These are phyloP conservation scores for Xylaria intraflava DNA, from an alignment of 495 filamentous ascomycete species.

Conservation along the genomic window DNA sequence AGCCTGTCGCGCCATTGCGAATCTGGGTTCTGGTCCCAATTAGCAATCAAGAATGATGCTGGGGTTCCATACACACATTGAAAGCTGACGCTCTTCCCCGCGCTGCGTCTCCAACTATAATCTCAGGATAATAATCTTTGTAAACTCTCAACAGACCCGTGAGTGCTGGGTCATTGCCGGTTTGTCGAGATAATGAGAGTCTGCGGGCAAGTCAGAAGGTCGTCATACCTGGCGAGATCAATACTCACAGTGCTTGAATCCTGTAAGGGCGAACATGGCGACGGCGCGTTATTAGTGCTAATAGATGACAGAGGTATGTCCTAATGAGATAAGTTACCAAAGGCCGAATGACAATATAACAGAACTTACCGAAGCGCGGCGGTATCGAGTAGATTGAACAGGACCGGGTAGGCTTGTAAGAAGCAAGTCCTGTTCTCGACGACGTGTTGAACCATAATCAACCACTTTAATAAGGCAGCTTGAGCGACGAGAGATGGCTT, in stretches of 20 bases:
- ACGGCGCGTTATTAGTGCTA: constrained; percentile 75
- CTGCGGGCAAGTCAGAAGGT: constrained; percentile 33
- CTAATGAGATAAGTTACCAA: constrained; percentile 24
- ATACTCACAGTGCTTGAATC: constrained; percentile 71
- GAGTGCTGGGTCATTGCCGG: constrained; percentile 67
- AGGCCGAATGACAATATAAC: background rate
- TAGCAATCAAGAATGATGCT: background rate
- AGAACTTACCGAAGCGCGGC: constrained; percentile 56
- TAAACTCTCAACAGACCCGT: constrained; percentile 73
- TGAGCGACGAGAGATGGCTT: constrained; percentile 70
- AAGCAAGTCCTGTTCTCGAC: constrained; percentile 60
- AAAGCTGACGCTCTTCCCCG: constrained; percentile 50
- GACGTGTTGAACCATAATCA: constrained; percentile 69
- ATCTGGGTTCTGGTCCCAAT: constrained; percentile 55
- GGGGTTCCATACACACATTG: constrained; percentile 33
- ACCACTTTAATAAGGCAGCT: constrained; percentile 67
- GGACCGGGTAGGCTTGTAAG: constrained; percentile 63
- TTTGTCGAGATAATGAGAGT: constrained; percentile 52
- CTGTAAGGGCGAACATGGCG: constrained; percentile 82
- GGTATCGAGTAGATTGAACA: constrained; percentile 83
- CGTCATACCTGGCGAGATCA: background rate
- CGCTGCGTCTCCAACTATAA: constrained; percentile 64
- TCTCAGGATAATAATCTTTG: constrained; percentile 86
- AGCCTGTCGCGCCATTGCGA: constrained; percentile 68
- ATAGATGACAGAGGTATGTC: constrained; percentile 68